phyloP scores from a whole-genome alignment of 768 basidiomycete species.

The Candolleomyces aberdarensis region DNA sequence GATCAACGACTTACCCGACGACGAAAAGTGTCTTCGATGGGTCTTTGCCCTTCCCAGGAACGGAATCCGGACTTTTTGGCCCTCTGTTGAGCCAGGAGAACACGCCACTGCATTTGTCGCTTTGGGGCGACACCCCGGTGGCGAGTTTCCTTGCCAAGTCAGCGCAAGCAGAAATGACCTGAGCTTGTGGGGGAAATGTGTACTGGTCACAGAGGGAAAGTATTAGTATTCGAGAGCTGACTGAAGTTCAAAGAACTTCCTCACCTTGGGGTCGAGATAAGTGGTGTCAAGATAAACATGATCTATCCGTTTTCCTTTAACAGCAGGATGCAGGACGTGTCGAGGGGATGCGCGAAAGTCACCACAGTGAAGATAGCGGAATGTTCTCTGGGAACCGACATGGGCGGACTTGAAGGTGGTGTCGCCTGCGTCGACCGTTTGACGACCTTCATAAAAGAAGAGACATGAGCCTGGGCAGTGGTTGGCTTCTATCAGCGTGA shows the following conservation, averaged over 20 bases:
- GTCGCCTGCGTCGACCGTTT: conserved; percentile 88
- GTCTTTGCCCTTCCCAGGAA: conserved; percentile 30
- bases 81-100: conserved; percentile 45
- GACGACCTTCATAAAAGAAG: conserved; percentile 90
- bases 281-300: conserved; percentile 95
- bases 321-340: conserved; percentile 80
- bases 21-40: conserved; percentile 45
- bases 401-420: conserved; percentile 67
- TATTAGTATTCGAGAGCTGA: not conserved
- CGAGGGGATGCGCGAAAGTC: conserved; percentile 89
- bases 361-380: conserved; percentile 94
- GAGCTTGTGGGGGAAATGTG: conserved; percentile 92
- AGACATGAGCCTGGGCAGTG: conserved; percentile 96
- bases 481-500: conserved; percentile 96
- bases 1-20: conserved; percentile 54
- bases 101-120: conserved; percentile 37
- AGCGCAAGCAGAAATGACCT: conserved; percentile 91
- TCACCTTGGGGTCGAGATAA: conserved; percentile 82
- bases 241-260: conserved; percentile 3
- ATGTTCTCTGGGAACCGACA: conserved; percentile 66
- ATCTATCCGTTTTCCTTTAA: conserved; percentile 80
- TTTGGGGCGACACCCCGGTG: conserved; percentile 30
- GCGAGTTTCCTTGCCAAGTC: conserved; percentile 67
- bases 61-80: conserved; percentile 25
- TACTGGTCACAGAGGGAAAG: conserved; percentile 46